Evolutionary conservation across 768 basidiomycete genomes (phyloP).

Genomic region (Rhodocollybia butyracea): DNA sequence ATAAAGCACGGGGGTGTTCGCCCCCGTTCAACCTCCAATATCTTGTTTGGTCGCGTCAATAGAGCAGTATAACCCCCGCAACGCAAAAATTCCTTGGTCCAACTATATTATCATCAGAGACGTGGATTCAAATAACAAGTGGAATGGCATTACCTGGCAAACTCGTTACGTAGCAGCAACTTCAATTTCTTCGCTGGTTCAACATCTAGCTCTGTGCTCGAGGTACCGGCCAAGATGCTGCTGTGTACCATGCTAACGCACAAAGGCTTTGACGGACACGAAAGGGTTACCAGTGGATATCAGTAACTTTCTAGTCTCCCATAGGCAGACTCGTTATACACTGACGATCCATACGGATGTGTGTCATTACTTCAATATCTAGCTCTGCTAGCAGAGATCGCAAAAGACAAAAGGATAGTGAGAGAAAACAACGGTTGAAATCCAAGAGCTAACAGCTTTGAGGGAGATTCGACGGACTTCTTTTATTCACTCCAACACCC

Average conservation of each 20-base stretch:
- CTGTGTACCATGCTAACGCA: too few relatives aligned
- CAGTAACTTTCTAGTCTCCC: too few relatives aligned
- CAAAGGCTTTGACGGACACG: too few relatives aligned
- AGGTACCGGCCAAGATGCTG: conserved; percentile 61
- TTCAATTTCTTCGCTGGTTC: conserved; percentile 85
- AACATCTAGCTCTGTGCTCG: conserved; percentile 74
- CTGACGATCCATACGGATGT: too few relatives aligned
- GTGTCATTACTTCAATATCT: too few relatives aligned
- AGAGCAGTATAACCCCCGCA: conserved; percentile 85
- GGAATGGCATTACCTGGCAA: conserved; percentile 58
- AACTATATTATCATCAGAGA: conserved; percentile 42
- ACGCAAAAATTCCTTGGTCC: conserved; percentile 85
- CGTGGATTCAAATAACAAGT: not conserved
- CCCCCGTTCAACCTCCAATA: conserved; percentile 97
- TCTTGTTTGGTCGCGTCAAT: conserved; percentile 81
- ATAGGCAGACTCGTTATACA: too few relatives aligned
- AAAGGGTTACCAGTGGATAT: too few relatives aligned
- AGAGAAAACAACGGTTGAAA: too few relatives aligned
- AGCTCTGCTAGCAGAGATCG: too few relatives aligned
- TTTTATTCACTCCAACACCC: conserved; percentile 91
- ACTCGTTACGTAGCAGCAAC: conserved; percentile 84
- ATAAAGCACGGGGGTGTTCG: conserved; percentile 24
- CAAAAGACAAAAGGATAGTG: too few relatives aligned
- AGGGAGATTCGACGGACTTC: too few relatives aligned
- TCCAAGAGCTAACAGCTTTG: too few relatives aligned